These are phyloP conservation scores for Yamagishiella unicocca DNA, from an alignment of 139 green algal species.

Conservation along the genomic window DNA sequence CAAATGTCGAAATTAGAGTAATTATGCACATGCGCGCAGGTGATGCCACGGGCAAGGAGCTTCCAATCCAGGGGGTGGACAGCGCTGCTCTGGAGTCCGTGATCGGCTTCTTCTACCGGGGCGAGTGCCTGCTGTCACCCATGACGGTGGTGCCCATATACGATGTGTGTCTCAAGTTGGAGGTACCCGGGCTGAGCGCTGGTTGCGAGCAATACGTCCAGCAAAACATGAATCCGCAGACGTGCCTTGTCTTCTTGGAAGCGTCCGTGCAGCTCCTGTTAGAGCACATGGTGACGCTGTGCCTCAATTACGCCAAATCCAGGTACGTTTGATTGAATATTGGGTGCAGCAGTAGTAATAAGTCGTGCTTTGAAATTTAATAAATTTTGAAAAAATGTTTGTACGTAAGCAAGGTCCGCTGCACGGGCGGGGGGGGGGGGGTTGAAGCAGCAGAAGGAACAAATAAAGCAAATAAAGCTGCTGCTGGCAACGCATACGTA, in stretches of 20 bases:
- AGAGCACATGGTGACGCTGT: conserved; percentile 5
- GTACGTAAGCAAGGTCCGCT: no score
- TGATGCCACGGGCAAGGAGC: conserved; percentile 54
- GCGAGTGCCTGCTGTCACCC: conserved; percentile 40
- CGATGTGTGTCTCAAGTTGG: conserved; percentile 43
- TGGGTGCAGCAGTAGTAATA: no score
- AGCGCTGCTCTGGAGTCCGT: conserved; percentile 48
- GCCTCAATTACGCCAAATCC: conserved; percentile 12
- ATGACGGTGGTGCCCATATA: conserved; percentile 38
- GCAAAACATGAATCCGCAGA: not conserved
- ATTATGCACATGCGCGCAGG: no score
- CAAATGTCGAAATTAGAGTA: no score
- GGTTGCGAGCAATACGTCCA: conserved; percentile 33
- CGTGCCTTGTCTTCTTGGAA: conserved; percentile 12
- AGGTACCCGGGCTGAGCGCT: not conserved
- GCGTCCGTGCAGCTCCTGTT: conserved; percentile 18
- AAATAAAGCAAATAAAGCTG: no score
- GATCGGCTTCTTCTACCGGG: conserved; percentile 59
- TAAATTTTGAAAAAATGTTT: no score
- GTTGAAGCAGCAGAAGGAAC: no score
- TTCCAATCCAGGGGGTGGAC: conserved; percentile 62
- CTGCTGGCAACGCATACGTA: no score
- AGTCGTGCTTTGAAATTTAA: no score
- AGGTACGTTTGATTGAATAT: no score
- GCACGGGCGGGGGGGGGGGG: no score